Conservation (phyloP, 768 basidiomycete genomes). For the Lactarius pseudohatsudake region DNA sequence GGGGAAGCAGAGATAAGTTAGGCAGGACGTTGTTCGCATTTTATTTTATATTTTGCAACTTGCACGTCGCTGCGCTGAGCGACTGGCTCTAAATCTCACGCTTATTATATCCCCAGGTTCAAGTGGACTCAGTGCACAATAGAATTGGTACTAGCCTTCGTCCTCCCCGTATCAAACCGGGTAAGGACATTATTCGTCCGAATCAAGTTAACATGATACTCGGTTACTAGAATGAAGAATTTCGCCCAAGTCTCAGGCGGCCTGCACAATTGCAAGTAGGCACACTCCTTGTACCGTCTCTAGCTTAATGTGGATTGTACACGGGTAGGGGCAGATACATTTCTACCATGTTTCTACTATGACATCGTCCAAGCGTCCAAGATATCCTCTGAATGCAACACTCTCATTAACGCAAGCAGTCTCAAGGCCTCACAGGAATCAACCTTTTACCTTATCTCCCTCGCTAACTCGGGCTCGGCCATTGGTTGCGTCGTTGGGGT, state of each 20-base stretch:
- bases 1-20: background rate
- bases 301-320: background rate
- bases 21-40: background rate
- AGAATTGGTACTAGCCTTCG: background rate
- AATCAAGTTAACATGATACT: too few relatives aligned
- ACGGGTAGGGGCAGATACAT: conserved; percentile 30
- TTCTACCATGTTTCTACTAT: background rate
- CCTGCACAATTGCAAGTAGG: too few relatives aligned
- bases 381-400: conserved; percentile 34
- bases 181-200: too few relatives aligned
- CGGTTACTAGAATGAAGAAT: too few relatives aligned
- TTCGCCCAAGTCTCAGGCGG: too few relatives aligned
- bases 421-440: conserved; percentile 42
- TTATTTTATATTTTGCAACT: background rate
- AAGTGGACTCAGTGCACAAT: background rate
- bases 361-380: background rate
- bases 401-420: conserved; percentile 56
- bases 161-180: too few relatives aligned
- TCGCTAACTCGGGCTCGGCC: conserved; percentile 64
- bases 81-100: background rate
- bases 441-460: conserved; percentile 43
- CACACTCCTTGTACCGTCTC: too few relatives aligned
- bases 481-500: conserved; percentile 61
- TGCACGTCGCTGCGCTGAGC: background rate
- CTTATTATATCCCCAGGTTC: background rate